phyloP scores from a whole-genome alignment of 148 eudicot species.

The Silene latifolia region DNA sequence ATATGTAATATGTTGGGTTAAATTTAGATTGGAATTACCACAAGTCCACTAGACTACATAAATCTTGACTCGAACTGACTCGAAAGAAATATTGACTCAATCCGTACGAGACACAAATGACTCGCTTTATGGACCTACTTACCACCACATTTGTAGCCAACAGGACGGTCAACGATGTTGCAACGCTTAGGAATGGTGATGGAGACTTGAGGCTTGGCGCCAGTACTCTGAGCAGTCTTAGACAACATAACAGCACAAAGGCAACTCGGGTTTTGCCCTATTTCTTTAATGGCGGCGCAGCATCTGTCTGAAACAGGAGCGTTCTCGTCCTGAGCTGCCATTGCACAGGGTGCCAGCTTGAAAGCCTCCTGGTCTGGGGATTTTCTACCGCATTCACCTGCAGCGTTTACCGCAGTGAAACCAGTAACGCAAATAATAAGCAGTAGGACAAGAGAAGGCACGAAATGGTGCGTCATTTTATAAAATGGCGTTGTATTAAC shows the following conservation, averaged over 20 bases:
- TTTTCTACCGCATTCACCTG: conserved; percentile 54
- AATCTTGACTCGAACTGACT: too few relatives aligned
- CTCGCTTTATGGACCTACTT: background rate
- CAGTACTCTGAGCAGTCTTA: conserved; percentile 48
- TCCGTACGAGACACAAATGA: too few relatives aligned
- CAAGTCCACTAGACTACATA: too few relatives aligned
- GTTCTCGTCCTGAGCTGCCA: conserved; percentile 41
- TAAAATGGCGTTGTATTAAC: background rate
- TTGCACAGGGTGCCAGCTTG: conserved; percentile 56
- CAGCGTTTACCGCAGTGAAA: conserved; percentile 25
- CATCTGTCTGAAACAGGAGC: conserved; percentile 45
- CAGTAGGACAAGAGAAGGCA: conserved; percentile 27
- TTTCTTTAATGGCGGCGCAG: conserved; percentile 47
- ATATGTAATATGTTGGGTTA: too few relatives aligned
- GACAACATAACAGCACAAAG: conserved; percentile 75
- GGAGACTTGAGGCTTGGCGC: conserved; percentile 55
- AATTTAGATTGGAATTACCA: too few relatives aligned
- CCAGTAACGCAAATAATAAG: conserved; percentile 27
- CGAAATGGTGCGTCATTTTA: conserved; percentile 28
- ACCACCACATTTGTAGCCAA: conserved; percentile 76
- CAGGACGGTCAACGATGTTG: conserved; percentile 54
- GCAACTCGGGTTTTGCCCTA: conserved; percentile 54
- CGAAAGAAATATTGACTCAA: too few relatives aligned
- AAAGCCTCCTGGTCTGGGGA: conserved; percentile 56
- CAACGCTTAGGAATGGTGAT: conserved; percentile 63